Conservation (phyloP, 208 protist species). For the Naegleria fowleri region DNA sequence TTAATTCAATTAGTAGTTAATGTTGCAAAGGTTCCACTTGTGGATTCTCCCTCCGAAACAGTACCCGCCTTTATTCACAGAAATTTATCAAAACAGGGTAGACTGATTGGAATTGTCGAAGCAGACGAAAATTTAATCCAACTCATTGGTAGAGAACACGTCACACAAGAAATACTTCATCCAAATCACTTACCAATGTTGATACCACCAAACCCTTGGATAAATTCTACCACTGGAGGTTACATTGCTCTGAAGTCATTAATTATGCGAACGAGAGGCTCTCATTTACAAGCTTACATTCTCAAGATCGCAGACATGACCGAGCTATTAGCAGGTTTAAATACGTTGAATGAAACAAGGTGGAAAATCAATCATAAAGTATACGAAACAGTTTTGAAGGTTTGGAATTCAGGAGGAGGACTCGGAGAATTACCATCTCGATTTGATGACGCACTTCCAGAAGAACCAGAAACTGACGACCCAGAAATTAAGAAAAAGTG, state of each 20-base stretch:
- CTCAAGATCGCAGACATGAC: slow-evolving; percentile 17
- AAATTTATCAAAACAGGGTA: background rate
- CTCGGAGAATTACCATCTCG: slow-evolving; percentile 40
- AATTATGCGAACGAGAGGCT: slow-evolving; percentile 21
- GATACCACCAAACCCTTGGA: slow-evolving; percentile 29
- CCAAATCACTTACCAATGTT: slow-evolving; percentile 29
- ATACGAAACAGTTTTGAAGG: slow-evolving; percentile 34
- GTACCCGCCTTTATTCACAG: background rate
- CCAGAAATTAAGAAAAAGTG: background rate
- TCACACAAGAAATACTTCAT: slow-evolving; percentile 20
- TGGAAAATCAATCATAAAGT: slow-evolving; percentile 54
- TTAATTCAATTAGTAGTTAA: background rate
- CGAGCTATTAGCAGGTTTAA: slow-evolving; percentile 34
- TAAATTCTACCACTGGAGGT: background rate
- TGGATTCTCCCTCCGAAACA: background rate
- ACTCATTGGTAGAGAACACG: slow-evolving; percentile 24
- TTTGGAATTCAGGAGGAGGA: slow-evolving; percentile 39
- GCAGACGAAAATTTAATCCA: background rate
- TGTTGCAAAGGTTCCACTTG: background rate
- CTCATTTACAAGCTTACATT: background rate
- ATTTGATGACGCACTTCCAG: slow-evolving; percentile 28
- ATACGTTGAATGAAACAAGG: slow-evolving; percentile 40
- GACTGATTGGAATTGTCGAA: background rate
- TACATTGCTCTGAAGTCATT: background rate
- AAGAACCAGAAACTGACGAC: background rate